Base-by-base conservation (phyloP, 164 flowering plant species). In the Nymphaea thermarum region DNA sequence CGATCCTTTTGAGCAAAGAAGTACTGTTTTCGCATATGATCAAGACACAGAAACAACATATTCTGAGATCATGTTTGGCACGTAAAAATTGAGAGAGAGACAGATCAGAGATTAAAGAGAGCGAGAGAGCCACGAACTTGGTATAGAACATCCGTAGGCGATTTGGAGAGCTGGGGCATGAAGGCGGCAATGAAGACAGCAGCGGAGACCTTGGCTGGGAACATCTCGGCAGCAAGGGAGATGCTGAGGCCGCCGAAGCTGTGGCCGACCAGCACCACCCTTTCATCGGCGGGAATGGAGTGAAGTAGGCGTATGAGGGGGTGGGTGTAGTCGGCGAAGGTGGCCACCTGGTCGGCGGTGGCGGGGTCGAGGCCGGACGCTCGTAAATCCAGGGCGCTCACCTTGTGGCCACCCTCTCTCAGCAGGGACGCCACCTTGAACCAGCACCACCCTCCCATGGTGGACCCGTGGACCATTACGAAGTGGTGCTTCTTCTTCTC, bases 381-480 rank as follows among this genome's bases (percentile, higher is more conserved):
- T 0, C 72, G 75, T 1, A 85, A 75, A 68, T 85, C 85, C 12
- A 82, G 18, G 7, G 72, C 77, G 12, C 82, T 85, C 25, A 81
- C 86, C 3, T 60, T 63, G 68, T 84, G 82, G 5, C 84, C 83
- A 2, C 75, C 75, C 0, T 68, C 8, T 73, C 76, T 73, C 0
- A 87, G 83, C 70, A 47, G 60, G 0, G 84, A 74, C n/a, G 67
- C 73, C 4, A 84, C 42, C 73, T 85, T 85, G 78, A 81, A 76
- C 88, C 89, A 87, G 36, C 74, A 51, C 93, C 93, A 87, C 1
- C 83, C n/a, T n/a, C n/a, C n/a, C n/a, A 81, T 86, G 73, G 83
- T 63, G 1, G 71, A 71, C 2, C 89, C 89, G 71, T 85, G 92
- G 0, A 87, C 85, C 4, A 85, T 75, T 5, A 87, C 79, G 59